Percentiles rank a stretch among this genome's conserved stretches.
Evolutionary conservation across 345 rosid species (phyloP).

Genomic region (Brassica juncea): DNA sequence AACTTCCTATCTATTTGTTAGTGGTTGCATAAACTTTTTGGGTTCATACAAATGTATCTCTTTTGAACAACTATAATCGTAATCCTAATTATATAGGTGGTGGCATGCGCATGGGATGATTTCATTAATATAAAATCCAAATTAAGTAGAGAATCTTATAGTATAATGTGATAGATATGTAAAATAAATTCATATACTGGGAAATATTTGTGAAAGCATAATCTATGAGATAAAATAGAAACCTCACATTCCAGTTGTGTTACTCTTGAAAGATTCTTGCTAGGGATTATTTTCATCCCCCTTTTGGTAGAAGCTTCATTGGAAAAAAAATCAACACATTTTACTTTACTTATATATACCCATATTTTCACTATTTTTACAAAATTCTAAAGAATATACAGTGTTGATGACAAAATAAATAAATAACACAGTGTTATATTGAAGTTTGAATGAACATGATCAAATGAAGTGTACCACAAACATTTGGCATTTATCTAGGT

Average conservation of each 20-base stretch:
- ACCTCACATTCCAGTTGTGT: background rate
- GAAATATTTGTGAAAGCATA: background rate
- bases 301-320: background rate
- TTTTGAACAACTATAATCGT: background rate
- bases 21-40: background rate
- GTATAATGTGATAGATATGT: background rate
- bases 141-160: constrained; percentile 13
- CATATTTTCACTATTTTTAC: background rate
- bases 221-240: background rate
- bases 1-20: too few relatives aligned
- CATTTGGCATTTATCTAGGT: background rate
- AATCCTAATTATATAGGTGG: constrained; percentile 2
- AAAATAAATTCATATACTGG: background rate
- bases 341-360: background rate
- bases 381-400: too few relatives aligned
- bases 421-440: too few relatives aligned
- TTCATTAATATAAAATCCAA: constrained; percentile 1
- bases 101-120: background rate
- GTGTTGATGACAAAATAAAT: background rate
- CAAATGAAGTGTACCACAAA: background rate
- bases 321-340: background rate
- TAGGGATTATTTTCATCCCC: background rate
- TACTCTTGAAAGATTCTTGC: background rate
- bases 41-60: background rate
- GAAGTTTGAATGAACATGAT: background rate